Base-by-base conservation (phyloP, 208 protist species). In the Leishmania arabica region DNA sequence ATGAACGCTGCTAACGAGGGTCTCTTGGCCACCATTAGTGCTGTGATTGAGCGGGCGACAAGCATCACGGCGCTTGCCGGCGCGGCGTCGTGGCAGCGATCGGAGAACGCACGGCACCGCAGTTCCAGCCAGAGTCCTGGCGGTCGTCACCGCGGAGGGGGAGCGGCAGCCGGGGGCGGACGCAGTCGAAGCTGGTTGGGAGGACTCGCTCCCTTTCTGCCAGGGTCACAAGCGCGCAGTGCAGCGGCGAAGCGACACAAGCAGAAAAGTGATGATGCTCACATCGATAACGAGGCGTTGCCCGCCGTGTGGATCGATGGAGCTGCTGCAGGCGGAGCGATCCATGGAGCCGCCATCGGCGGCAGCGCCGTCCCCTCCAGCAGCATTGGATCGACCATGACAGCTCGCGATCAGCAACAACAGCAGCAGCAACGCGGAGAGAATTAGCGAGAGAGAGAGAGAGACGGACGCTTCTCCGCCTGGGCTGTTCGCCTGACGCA, bases 1-100 rank as follows among this genome's bases (percentile, higher is more conserved):
- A 11, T 40, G 24, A 53, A n/a, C 76, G 71, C 34, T 17, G 58
- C 24, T 24, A 64, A 64, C 15, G 76, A 68, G 19, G 82, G 77
- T 54, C 76, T 85, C n/a, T 19, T 85, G 60, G 71, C 82, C 34
- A 75, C 72, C 15, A 75, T 85, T 31, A 45, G 69, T 13, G 68
- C 82, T 15, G 77, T 85, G 7, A 85, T 85, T n/a, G 82, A 85
- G 42, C 77, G 82, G 8, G 82, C 76, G 37, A 81, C 51, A 34
- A 81, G 79, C 68, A 74, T 60, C 24, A 62, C 77, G 1, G 77
- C 82, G 6, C 77, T 85, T 24, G 58, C 74, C 53, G 77, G 82
- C 6, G 77, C 77, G 7, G 82, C 77, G 49, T 72, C 72, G 42
- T 85, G 51, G 51, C 69, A 82, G 60, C 40, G 24, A 17, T 72